Evolutionary conservation across 2,329 filamentous ascomycete genomes (phyloP).

Genomic region (Sarocladium strictum): DNA sequence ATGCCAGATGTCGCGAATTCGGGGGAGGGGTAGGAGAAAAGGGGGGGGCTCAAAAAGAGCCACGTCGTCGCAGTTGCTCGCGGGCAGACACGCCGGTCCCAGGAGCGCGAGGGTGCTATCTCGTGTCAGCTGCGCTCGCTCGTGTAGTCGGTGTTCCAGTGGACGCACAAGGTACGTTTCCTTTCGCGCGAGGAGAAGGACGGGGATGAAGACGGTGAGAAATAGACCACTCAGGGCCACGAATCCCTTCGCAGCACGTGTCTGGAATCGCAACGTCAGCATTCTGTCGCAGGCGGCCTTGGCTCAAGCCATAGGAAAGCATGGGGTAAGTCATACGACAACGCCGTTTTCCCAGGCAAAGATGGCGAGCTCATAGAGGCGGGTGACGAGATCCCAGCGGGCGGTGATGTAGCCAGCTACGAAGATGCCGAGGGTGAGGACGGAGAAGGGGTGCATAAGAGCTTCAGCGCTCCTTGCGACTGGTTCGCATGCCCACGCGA

Average conservation of each 20-base stretch:
- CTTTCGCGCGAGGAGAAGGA: conserved; percentile 72
- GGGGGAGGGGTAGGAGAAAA: neutral
- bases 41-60: conserved; percentile 69
- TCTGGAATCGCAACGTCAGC: conserved; percentile 39
- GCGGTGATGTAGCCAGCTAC: conserved; percentile 99
- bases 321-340: conserved; percentile 54
- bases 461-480: conserved; percentile 28
- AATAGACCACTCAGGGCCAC: conserved; percentile 78
- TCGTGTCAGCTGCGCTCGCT: neutral
- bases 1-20: conserved; percentile 11
- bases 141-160: neutral
- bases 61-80: conserved; percentile 88
- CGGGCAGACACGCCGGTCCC: conserved; percentile 83
- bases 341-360: conserved; percentile 99
- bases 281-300: neutral
- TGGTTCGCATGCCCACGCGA: conserved; percentile 11
- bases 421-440: conserved; percentile 95
- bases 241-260: conserved; percentile 81
- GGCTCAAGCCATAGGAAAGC: neutral
- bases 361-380: conserved; percentile 91
- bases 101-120: conserved; percentile 73
- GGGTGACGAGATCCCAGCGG: conserved; percentile 95
- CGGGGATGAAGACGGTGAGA: conserved; percentile 74
- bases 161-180: conserved; percentile 71
- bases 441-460: conserved; percentile 95